phyloP scores from a whole-genome alignment of 768 basidiomycete species.

The Tricholoma furcatifolium region DNA sequence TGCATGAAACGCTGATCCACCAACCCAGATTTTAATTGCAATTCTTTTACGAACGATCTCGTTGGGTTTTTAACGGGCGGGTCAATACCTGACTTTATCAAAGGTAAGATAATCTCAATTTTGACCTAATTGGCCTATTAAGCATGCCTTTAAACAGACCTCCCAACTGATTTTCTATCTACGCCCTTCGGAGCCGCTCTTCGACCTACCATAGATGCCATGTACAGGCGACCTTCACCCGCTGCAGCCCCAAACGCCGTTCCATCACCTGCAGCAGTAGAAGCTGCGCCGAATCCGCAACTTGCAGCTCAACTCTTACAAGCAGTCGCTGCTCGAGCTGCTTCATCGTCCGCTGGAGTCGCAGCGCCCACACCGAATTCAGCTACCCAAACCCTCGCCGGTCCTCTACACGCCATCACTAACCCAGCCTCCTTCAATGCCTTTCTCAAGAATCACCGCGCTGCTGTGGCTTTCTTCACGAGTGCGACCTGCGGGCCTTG shows the following conservation, averaged over 20 bases:
- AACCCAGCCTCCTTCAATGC: slow-evolving; percentile 72
- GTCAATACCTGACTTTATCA: slow-evolving; percentile 80
- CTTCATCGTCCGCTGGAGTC: slow-evolving; percentile 7
- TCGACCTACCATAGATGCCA: slow-evolving; percentile 87
- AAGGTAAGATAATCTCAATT: slow-evolving; percentile 41
- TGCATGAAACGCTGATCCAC: not conserved
- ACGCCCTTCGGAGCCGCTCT: slow-evolving; percentile 86
- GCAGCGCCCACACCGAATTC: slow-evolving; percentile 10
- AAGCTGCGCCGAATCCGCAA: slow-evolving; percentile 43
- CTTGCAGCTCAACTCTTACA: slow-evolving; percentile 55
- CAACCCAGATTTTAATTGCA: slow-evolving; percentile 84
- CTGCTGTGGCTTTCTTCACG: slow-evolving; percentile 82
- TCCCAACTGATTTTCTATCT: slow-evolving; percentile 82
- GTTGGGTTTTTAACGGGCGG: slow-evolving; percentile 85
- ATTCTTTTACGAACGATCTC: slow-evolving; percentile 89
- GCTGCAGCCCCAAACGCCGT: slow-evolving; percentile 33
- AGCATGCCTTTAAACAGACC: slow-evolving; percentile 41
- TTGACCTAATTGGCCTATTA: not conserved
- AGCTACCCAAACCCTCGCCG: slow-evolving; percentile 51
- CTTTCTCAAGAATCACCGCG: slow-evolving; percentile 64
- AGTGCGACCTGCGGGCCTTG: slow-evolving; percentile 76
- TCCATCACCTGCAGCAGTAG: slow-evolving; percentile 26
- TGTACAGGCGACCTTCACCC: slow-evolving; percentile 68
- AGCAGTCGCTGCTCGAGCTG: slow-evolving; percentile 52
- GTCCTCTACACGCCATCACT: slow-evolving; percentile 69